Evolutionary conservation across 1,139 yeast genomes (phyloP).

Genomic region (Debaryomyces subglobosus): DNA sequence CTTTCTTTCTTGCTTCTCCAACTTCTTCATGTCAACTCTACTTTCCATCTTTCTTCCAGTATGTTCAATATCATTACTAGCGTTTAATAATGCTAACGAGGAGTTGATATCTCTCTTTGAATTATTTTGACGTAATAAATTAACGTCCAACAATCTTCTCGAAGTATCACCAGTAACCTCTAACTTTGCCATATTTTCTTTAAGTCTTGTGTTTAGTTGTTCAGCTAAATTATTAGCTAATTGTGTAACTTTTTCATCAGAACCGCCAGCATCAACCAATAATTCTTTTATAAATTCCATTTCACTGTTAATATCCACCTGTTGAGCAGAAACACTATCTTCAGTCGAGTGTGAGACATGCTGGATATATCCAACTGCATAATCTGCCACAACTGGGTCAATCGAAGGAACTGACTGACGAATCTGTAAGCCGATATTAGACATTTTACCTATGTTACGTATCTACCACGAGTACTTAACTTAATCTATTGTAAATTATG

Average conservation of each 20-base stretch:
- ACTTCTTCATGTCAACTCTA: constrained; percentile 92
- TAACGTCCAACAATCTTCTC: constrained; percentile 74
- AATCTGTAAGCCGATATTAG: constrained; percentile 65
- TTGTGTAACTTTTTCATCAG: constrained; percentile 51
- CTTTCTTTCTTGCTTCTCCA: constrained; percentile 95
- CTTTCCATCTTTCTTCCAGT: constrained; percentile 91
- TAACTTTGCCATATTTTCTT: constrained; percentile 71
- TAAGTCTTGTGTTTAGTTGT: constrained; percentile 57
- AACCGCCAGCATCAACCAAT: constrained; percentile 81
- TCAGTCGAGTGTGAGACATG: constrained; percentile 75
- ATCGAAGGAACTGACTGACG: constrained; percentile 87
- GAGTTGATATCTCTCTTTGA: constrained; percentile 75
- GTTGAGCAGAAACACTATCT: constrained; percentile 80
- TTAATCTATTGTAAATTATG: background rate
- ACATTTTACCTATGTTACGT: constrained; percentile 31
- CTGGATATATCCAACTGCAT: constrained; percentile 86
- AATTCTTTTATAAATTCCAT: constrained; percentile 65
- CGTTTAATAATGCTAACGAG: constrained; percentile 71
- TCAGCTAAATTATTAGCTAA: constrained; percentile 50
- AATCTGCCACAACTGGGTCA: constrained; percentile 89
- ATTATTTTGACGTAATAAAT: constrained; percentile 57
- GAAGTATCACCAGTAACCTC: constrained; percentile 78
- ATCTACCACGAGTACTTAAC: background rate
- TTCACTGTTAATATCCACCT: constrained; percentile 66
- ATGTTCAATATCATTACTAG: constrained; percentile 83